Conservation (phyloP, 1,139 yeast species). For the Kazachstania sp. region DNA sequence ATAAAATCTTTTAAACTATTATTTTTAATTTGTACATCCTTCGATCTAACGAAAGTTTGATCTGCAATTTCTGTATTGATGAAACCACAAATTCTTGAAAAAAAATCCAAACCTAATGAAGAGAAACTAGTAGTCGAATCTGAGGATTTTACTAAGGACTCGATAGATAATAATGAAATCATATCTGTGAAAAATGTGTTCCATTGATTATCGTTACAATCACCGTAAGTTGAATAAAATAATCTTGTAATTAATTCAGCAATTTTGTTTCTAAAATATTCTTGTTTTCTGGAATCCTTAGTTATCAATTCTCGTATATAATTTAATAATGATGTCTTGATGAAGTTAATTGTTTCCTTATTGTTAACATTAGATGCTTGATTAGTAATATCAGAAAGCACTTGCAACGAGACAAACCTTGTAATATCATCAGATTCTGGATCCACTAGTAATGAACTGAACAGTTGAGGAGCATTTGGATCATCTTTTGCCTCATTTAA, state of each 20-base stretch:
- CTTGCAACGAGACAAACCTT: slow-evolving; percentile 76
- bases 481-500: slow-evolving; percentile 69
- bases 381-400: slow-evolving; percentile 51
- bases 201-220: slow-evolving; percentile 42
- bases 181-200: slow-evolving; percentile 62
- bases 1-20: slow-evolving; percentile 71
- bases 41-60: slow-evolving; percentile 65
- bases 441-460: slow-evolving; percentile 52
- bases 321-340: slow-evolving; percentile 39
- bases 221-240: slow-evolving; percentile 55
- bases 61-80: slow-evolving; percentile 93
- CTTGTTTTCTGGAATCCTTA: slow-evolving; percentile 41
- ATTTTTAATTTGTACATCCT: slow-evolving; percentile 55
- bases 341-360: slow-evolving; percentile 11
- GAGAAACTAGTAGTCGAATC: slow-evolving; percentile 16
- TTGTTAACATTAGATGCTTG: not conserved
- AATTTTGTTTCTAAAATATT: slow-evolving; percentile 67
- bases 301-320: slow-evolving; percentile 33
- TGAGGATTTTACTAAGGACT: slow-evolving; percentile 27
- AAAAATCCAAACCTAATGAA: slow-evolving; percentile 59
- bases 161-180: slow-evolving; percentile 32
- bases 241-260: slow-evolving; percentile 65
- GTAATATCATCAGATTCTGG: slow-evolving; percentile 42
- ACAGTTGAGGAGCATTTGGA: slow-evolving; percentile 70
- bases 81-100: slow-evolving; percentile 60